These are phyloP conservation scores for Microstroma glucosiphilum DNA, from an alignment of 1,284 basidiomycete species.

Conservation along the genomic window DNA sequence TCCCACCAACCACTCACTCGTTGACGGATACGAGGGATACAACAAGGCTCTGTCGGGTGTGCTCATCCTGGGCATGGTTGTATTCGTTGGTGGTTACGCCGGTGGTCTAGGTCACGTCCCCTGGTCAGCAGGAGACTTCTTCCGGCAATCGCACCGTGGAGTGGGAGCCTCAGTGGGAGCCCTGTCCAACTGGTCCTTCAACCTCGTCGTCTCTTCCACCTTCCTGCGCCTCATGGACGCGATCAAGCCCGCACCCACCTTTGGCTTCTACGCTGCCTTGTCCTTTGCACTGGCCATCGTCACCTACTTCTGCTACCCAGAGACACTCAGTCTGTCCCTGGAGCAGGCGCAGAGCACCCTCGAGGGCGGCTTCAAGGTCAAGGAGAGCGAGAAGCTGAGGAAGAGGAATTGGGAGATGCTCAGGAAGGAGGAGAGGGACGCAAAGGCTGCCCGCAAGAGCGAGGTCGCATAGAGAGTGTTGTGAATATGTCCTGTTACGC, in stretches of 20 bases:
- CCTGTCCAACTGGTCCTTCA: constrained; percentile 71
- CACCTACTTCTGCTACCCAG: constrained; percentile 56
- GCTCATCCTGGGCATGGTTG: constrained; percentile 70
- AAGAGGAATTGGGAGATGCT: constrained; percentile 1
- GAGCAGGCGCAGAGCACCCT: constrained; percentile 5
- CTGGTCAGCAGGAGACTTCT: constrained; percentile 81
- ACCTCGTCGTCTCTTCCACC: constrained; percentile 69
- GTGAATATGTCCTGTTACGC: too few species aligned
- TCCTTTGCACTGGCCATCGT: constrained; percentile 68
- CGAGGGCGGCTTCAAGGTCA: constrained; percentile 4
- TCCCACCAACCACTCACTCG: constrained; percentile 63
- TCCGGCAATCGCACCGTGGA: constrained; percentile 63
- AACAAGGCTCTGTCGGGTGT: constrained; percentile 61
- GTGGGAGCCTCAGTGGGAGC: constrained; percentile 67
- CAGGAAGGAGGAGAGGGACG: background rate
- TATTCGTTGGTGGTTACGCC: constrained; percentile 76
- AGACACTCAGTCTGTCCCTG: constrained; percentile 1
- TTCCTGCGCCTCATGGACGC: constrained; percentile 70
- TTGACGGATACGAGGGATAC: constrained; percentile 61
- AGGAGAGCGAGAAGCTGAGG: constrained; percentile 1
- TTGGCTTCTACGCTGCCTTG: constrained; percentile 68
- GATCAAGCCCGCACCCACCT: constrained; percentile 62
- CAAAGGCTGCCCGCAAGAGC: background rate
- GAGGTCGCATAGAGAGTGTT: background rate
- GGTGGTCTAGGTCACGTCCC: constrained; percentile 63